These are phyloP conservation scores for Hymenoscyphus fraxineus DNA, from an alignment of 2,329 filamentous ascomycete genomes.

Conservation along the genomic window DNA sequence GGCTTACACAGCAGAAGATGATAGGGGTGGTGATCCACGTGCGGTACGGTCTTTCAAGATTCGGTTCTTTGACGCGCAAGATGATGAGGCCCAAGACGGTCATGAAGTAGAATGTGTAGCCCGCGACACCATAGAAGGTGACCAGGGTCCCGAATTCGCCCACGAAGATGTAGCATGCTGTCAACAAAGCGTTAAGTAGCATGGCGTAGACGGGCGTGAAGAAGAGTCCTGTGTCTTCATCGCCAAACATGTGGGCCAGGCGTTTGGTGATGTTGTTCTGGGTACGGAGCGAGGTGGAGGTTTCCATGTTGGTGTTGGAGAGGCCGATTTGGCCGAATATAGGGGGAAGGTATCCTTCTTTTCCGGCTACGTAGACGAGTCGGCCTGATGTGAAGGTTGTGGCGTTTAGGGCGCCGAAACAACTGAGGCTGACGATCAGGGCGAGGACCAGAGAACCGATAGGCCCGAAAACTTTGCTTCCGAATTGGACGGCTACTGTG, in stretches of 20 bases:
- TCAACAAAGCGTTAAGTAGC: constrained; percentile 72
- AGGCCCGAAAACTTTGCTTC: constrained; percentile 81
- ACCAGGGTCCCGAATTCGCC: constrained; percentile 90
- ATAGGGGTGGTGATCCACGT: constrained; percentile 98
- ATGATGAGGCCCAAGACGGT: constrained; percentile 92
- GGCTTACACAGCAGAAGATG: constrained; percentile 94
- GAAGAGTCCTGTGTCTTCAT: constrained; percentile 76
- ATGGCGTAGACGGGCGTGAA: constrained; percentile 94
- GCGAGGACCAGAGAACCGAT: constrained; percentile 80
- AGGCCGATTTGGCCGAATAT: constrained; percentile 82
- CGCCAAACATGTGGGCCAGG: constrained; percentile 63
- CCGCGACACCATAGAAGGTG: constrained; percentile 96
- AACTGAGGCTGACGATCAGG: constrained; percentile 83
- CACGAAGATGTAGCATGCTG: constrained; percentile 71
- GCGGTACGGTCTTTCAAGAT: constrained; percentile 83
- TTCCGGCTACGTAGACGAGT: constrained; percentile 88
- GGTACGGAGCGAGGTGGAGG: constrained; percentile 44
- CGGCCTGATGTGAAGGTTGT: constrained; percentile 90
- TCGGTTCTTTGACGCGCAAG: constrained; percentile 79
- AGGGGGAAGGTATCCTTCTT: constrained; percentile 86
- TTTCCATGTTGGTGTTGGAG: constrained; percentile 39
- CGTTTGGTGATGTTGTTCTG: constrained; percentile 56
- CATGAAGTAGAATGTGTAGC: constrained; percentile 95
- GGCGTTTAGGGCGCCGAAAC: constrained; percentile 91
- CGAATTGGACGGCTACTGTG: constrained; percentile 94